phyloP scores from a whole-genome alignment of 2,329 filamentous ascomycete species.

The Fusarium sulawesiense region DNA sequence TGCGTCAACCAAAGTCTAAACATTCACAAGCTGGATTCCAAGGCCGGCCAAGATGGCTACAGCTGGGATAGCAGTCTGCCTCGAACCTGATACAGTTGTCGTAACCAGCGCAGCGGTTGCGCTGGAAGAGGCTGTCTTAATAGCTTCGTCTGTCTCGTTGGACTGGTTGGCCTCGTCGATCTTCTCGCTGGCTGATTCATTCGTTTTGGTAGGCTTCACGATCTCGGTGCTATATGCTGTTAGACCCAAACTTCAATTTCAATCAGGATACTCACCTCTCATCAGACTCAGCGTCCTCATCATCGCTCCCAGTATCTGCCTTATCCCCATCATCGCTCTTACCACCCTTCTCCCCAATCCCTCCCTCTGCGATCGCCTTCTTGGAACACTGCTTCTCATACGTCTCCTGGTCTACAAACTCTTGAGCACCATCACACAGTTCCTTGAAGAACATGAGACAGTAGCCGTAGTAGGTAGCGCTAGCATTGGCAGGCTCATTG shows the following conservation, averaged over 20 bases:
- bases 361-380: not conserved
- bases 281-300: not conserved
- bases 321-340: not conserved
- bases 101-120: not conserved
- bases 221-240: not conserved
- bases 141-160: not conserved
- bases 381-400: not conserved
- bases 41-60: not conserved
- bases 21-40: not conserved
- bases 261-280: not conserved
- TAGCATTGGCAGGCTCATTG: not conserved
- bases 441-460: conserved; percentile 3
- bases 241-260: too few relatives aligned
- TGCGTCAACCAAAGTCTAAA: rapidly evolving
- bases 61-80: not conserved
- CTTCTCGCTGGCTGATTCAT: not conserved
- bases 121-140: not conserved
- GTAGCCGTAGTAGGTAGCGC: not conserved
- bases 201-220: not conserved
- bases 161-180: not conserved
- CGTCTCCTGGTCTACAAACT: not conserved
- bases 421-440: not conserved
- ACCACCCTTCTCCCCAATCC: not conserved
- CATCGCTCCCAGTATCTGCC: not conserved
- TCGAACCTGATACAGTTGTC: not conserved